Conservation (phyloP, 1,284 basidiomycete species). For the Ceratorhiza oryzae-sativae region DNA sequence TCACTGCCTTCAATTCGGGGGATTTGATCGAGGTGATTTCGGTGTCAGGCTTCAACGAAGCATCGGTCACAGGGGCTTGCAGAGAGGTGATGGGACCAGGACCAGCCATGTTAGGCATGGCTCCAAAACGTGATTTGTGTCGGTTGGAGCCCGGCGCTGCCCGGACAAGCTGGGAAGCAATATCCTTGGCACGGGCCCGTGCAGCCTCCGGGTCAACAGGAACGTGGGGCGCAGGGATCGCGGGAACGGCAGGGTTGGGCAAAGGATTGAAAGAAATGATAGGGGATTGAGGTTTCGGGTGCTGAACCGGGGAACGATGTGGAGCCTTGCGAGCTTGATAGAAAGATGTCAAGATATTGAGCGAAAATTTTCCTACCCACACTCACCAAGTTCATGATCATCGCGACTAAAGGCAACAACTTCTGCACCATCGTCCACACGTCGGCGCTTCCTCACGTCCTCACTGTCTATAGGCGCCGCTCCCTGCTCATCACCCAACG, state of each 20-base stretch:
- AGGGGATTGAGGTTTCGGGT: conserved; percentile 13
- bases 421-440: conserved; percentile 18
- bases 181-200: conserved; percentile 10
- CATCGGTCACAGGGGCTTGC: background rate
- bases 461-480: background rate
- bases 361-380: background rate
- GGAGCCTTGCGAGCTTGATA: conserved; percentile 31
- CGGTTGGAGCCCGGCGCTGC: background rate
- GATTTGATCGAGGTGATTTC: background rate
- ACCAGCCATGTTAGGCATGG: background rate
- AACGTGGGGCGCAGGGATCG: background rate
- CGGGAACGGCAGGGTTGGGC: background rate
- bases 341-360: background rate
- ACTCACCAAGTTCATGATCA: conserved; percentile 29
- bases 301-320: conserved; percentile 12
- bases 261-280: conserved; percentile 1
- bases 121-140: conserved; percentile 8
- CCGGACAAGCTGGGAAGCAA: conserved; percentile 9
- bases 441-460: conserved; percentile 20
- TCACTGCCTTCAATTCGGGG: background rate
- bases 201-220: conserved; percentile 27
- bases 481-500: background rate
- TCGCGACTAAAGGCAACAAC: background rate
- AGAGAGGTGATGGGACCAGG: background rate
- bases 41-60: background rate